These are phyloP conservation scores for Bidens hawaiensis DNA, from an alignment of 140 eudicot genomes.

Conservation along the genomic window DNA sequence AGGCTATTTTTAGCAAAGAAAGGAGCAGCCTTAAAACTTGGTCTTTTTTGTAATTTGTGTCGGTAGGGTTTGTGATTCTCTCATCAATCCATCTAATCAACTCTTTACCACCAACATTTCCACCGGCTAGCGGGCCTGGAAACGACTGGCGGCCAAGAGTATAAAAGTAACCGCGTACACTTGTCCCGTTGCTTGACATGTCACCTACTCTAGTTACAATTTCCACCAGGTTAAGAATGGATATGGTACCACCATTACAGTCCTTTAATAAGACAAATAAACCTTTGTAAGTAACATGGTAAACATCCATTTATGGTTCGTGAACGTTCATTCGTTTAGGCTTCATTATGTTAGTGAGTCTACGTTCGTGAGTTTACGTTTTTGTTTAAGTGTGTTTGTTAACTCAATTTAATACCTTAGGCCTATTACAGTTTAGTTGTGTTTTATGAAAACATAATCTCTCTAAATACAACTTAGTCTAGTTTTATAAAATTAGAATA, in stretches of 20 bases:
- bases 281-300: not conserved
- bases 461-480: too few relatives aligned
- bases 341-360: too few relatives aligned
- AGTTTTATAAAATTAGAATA: too few relatives aligned
- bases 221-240: conserved; percentile 70
- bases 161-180: conserved; percentile 50
- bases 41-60: conserved; percentile 45
- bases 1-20: conserved; percentile 78
- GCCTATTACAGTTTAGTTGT: too few relatives aligned
- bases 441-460: too few relatives aligned
- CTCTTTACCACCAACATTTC: conserved; percentile 76
- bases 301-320: too few relatives aligned
- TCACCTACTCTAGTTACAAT: conserved; percentile 46
- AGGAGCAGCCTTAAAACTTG: conserved; percentile 66
- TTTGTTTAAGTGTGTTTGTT: too few relatives aligned
- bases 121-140: conserved; percentile 89
- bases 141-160: conserved; percentile 71
- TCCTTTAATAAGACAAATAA: conserved; percentile 42
- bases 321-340: too few relatives aligned
- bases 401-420: too few relatives aligned
- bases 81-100: conserved; percentile 91
- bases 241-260: conserved; percentile 41
- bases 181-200: conserved; percentile 36
- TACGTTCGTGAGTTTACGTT: too few relatives aligned
- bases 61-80: conserved; percentile 56